Evolutionary conservation across 208 protist genomes (phyloP), one percentile per base, ranked within the genome.

Genomic region (Kentomonas sorsogonicus): DNA sequence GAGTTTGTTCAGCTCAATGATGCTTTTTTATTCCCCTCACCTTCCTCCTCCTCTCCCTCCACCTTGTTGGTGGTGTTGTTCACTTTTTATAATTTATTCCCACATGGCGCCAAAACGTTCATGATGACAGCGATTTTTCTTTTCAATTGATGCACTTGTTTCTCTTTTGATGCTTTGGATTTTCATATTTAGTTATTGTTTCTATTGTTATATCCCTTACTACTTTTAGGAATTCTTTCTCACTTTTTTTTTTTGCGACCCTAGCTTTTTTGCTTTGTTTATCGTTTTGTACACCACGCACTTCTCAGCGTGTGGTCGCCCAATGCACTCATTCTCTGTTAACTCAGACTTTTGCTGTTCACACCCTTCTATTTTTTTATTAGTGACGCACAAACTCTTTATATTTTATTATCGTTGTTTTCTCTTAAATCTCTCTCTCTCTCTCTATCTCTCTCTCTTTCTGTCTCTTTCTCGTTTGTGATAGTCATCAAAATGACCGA

Each of bases 71-170:
- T 25, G 3, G 13, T 23, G 11, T 23, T 15, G 6, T 25, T 50
- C 4, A n/a, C 31, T 9, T 54, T 36, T 34, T 40, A 1, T 10
- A 5, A 23, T 39, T 27, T 41, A 33, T 47, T 18, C 9, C 22
- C 15, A 30, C 0, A 20, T 15, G n/a, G n/a, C n/a, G n/a, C n/a
- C n/a, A n/a, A n/a, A n/a, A n/a, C n/a, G n/a, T n/a, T n/a, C n/a
- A n/a, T n/a, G n/a, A n/a, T n/a, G n/a, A n/a, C n/a, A n/a, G 10
- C 30, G 26, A 45, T 18, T 48, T 15, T 48, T 47, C 29, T 48
- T 48, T 15, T 27, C 29, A 16, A 10, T 30, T n/a, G 9, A 44
- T 44, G 15, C 22, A 10, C 39, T 44, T 22, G 39, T 4, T 18
- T 44, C 39, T 18, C 7, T 48, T 48, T 48, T 48, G 9, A 30